Evolutionary conservation across 2,329 filamentous ascomycete species (phyloP).

Genomic region (Madurella fahalii): DNA sequence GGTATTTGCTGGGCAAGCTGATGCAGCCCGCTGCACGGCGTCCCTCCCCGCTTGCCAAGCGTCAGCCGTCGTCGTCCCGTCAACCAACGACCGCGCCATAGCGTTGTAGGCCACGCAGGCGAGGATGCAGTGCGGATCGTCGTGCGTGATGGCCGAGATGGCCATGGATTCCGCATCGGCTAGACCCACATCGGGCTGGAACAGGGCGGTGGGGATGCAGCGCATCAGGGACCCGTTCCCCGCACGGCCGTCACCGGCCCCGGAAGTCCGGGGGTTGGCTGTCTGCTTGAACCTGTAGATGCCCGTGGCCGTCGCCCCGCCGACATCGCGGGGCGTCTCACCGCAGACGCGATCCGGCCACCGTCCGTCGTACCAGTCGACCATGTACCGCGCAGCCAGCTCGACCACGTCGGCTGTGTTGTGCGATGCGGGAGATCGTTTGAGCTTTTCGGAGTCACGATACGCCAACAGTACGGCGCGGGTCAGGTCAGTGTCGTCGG

Average conservation of each 20-base stretch:
- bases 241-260: conserved; percentile 36
- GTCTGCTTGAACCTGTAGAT: conserved; percentile 29
- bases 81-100: conserved; percentile 34
- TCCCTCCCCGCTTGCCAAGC: conserved; percentile 30
- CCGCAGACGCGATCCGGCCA: conserved; percentile 39
- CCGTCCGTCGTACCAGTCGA: conserved; percentile 40
- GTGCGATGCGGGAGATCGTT: neutral
- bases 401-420: conserved; percentile 29
- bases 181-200: conserved; percentile 29
- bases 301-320: conserved; percentile 36
- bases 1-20: neutral
- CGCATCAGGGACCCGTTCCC: conserved; percentile 48
- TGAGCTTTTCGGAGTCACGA: conserved; percentile 22
- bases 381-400: conserved; percentile 36
- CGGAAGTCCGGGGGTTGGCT: conserved; percentile 31
- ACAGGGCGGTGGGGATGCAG: conserved; percentile 43
- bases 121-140: conserved; percentile 11
- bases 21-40: neutral
- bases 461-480: conserved; percentile 44
- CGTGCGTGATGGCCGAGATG: conserved; percentile 34
- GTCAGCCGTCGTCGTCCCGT: conserved; percentile 20
- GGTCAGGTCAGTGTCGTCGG: conserved; percentile 47
- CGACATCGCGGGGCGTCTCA: conserved; percentile 36
- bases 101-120: conserved; percentile 40
- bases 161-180: conserved; percentile 32